Evolutionary conservation across 225 moss, liverwort and hornwort species (phyloP).

Genomic region (Anthoceros angustus): DNA sequence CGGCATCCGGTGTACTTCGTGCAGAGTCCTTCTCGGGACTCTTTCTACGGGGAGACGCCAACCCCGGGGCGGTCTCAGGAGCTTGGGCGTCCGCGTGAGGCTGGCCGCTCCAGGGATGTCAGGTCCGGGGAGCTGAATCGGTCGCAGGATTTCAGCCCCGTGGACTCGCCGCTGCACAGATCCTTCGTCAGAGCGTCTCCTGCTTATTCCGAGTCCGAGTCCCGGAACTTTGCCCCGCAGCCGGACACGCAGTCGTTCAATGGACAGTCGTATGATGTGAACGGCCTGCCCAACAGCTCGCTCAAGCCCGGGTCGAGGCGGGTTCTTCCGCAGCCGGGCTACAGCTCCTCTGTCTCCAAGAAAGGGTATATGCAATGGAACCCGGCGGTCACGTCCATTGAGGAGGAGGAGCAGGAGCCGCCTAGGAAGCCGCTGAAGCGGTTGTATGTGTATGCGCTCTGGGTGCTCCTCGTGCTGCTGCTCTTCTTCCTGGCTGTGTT

Average conservation of each 20-base stretch:
- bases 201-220: constrained; percentile 1
- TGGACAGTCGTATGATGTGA: not conserved
- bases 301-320: not conserved
- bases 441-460: not conserved
- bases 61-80: constrained; percentile 5
- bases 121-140: constrained; percentile 3
- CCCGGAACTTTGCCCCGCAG: not conserved
- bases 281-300: not conserved
- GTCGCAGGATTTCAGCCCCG: constrained; percentile 4
- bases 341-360: not conserved
- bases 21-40: constrained; percentile 2
- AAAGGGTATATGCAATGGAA: not conserved
- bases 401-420: not conserved
- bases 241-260: not conserved
- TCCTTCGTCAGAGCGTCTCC: constrained; percentile 3
- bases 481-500: not conserved
- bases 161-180: not conserved
- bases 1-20: constrained; percentile 1
- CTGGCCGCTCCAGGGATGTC: not conserved
- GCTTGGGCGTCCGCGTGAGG: not conserved
- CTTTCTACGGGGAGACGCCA: constrained; percentile 1
- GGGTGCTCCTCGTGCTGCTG: not conserved
- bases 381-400: not conserved
- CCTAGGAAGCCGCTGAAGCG: not conserved
- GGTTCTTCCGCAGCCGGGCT: not conserved